Evolutionary conservation across 371 early-diverging fungal species (phyloP), one percentile per base, ranked within the genome.

Genomic region (Mortierella sp.): DNA sequence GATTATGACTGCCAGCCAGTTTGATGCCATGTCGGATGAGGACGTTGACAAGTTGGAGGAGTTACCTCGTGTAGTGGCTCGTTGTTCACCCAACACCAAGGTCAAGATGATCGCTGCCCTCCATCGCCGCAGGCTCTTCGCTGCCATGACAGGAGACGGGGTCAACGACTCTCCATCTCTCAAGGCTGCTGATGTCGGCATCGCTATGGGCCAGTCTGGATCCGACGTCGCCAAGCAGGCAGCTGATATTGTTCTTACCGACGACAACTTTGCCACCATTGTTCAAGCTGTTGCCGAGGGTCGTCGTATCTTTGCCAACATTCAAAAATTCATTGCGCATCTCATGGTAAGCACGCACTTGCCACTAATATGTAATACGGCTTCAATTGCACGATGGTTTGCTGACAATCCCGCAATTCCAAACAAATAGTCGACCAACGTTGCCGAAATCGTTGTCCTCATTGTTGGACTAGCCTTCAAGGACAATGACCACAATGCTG

Each of bases 41-140:
- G 81, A 90, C 30, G 83, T 97, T 27, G 93, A 94, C 41, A 87
- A 84, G 5, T 78, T 95, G 30, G 80, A 82, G 1, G 91, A 94
- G 43, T 91, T 96, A 48, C 96, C 96, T 5, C 82, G 87, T 9
- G 96, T 98, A 5, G 94, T 98, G 86, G 97, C 97, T 0, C 90
- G 99, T 34, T 94, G 95, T 47, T 78, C 72, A 58, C 98, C 99
- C 21, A 96, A 97, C 71, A 96, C 96, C 70, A 98, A 98, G 82
- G 90, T 96, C 64, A 96, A 94, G 83, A 95, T 99, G 85, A 95
- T 99, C 48, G 88, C 92, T 79, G 94, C 97, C 0, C 83, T 99
- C 55, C 96, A 98, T 79, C 83, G 89, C 10, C 87, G 90, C 39
- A 84, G 84, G 21, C 82, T 83, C 43, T 84, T 87, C 47, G 87